These are phyloP conservation scores for Camillea tinctor DNA, from an alignment of 2,329 filamentous ascomycete species.

Conservation along the genomic window DNA sequence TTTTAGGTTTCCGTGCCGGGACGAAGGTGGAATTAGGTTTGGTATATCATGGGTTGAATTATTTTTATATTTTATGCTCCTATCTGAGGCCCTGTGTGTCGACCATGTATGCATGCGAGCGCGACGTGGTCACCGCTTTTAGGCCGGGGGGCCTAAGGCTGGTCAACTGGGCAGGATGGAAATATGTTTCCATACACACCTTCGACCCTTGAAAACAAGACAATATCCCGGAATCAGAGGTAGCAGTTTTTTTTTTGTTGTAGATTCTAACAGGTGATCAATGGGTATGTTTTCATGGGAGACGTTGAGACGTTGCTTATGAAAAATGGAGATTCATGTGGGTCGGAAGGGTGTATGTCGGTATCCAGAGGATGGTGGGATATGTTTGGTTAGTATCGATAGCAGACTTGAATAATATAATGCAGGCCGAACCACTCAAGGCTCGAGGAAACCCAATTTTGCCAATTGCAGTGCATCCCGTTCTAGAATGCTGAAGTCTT, in stretches of 20 bases:
- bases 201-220: neutral
- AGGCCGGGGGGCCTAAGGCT: neutral
- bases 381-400: neutral
- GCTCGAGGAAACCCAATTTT: neutral
- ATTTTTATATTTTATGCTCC: neutral
- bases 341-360: neutral
- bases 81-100: neutral
- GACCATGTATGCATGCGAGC: neutral
- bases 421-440: neutral
- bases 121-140: neutral
- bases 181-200: neutral
- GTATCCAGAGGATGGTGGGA: neutral
- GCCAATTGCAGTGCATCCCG: neutral
- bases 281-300: neutral
- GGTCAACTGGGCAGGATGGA: neutral
- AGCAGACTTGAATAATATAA: neutral
- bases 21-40: neutral
- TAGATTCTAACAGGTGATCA: neutral
- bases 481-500: neutral
- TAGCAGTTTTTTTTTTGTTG: neutral
- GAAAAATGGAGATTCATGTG: neutral
- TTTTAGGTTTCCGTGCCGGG: neutral
- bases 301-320: neutral
- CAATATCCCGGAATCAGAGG: neutral
- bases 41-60: neutral